Percentiles rank a stretch among this genome's conserved stretches.
These are phyloP conservation scores for Dalechampia spathulata DNA, from an alignment of 441 rosid species.

Conservation along the genomic window DNA sequence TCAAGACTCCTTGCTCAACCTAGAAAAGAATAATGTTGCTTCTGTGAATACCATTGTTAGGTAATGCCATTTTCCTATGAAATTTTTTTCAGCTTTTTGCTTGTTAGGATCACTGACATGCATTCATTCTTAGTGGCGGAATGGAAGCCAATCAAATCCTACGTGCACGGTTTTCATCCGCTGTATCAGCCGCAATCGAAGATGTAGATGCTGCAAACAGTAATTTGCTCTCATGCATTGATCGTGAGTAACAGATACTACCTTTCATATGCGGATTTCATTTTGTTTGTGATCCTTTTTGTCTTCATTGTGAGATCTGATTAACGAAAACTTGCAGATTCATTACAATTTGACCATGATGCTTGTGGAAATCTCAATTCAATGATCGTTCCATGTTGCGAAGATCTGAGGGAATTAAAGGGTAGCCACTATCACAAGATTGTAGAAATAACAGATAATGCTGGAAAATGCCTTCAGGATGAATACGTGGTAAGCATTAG, in stretches of 20 bases:
- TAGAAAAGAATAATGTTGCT: slow-evolving; percentile 74
- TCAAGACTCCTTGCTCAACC: slow-evolving; percentile 71
- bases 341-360: slow-evolving; percentile 80
- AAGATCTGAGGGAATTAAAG: slow-evolving; percentile 71
- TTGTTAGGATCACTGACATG: background rate
- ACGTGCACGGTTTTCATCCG: slow-evolving; percentile 54
- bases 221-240: slow-evolving; percentile 62
- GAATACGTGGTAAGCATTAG: slow-evolving; percentile 73
- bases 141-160: slow-evolving; percentile 66
- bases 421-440: slow-evolving; percentile 81
- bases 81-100: slow-evolving; percentile 6
- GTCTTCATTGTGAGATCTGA: background rate
- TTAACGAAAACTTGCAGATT: slow-evolving; percentile 40
- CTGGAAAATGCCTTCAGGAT: slow-evolving; percentile 83
- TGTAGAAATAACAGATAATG: slow-evolving; percentile 76
- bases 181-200: slow-evolving; percentile 66
- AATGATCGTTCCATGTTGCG: slow-evolving; percentile 73
- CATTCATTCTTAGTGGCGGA: slow-evolving; percentile 46
- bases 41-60: slow-evolving; percentile 83
- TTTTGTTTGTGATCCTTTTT: background rate
- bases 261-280: background rate
- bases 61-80: slow-evolving; percentile 31
- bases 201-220: slow-evolving; percentile 59
- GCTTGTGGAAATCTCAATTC: slow-evolving; percentile 82
- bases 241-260: slow-evolving; percentile 52